These are phyloP conservation scores for Blastobotrys buckinghamii DNA, from an alignment of 1,139 yeast species.

Conservation along the genomic window DNA sequence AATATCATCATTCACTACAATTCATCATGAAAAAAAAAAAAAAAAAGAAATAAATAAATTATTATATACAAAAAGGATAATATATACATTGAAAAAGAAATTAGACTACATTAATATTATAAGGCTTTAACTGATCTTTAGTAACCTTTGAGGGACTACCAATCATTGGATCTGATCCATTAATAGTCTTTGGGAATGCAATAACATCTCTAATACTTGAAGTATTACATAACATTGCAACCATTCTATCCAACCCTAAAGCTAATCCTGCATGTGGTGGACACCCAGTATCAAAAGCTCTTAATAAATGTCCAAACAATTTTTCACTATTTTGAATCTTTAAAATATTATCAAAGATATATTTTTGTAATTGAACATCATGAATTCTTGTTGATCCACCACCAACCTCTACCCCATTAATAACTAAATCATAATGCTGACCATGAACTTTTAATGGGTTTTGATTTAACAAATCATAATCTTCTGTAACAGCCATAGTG, in stretches of 20 bases:
- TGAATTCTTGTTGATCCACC: slow-evolving; percentile 97
- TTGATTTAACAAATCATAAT: slow-evolving; percentile 48
- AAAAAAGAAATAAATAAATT: too few relatives aligned
- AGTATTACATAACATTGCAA: slow-evolving; percentile 80
- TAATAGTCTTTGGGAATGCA: slow-evolving; percentile 90
- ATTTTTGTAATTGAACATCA: slow-evolving; percentile 70
- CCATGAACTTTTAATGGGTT: slow-evolving; percentile 69
- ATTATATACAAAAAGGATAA: too few relatives aligned
- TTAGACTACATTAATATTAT: slow-evolving; percentile 15
- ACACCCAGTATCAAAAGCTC: slow-evolving; percentile 83
- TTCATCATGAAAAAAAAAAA: too few relatives aligned
- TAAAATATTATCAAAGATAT: slow-evolving; percentile 39
- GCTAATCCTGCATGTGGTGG: slow-evolving; percentile 99
- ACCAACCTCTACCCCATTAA: slow-evolving; percentile 93
- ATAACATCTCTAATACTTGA: slow-evolving; percentile 83
- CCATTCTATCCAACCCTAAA: slow-evolving; percentile 85
- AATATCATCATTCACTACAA: too few relatives aligned
- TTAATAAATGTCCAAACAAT: slow-evolving; percentile 81
- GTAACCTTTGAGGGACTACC: slow-evolving; percentile 71
- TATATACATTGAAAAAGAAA: too few relatives aligned
- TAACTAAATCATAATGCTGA: slow-evolving; percentile 90
- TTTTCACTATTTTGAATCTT: slow-evolving; percentile 42
- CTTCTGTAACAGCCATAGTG: slow-evolving; percentile 78
- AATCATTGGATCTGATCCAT: slow-evolving; percentile 84
- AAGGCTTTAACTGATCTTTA: slow-evolving; percentile 38